Conservation (phyloP, 2,329 filamentous ascomycete genomes). For the Aspergillus vadensis region DNA sequence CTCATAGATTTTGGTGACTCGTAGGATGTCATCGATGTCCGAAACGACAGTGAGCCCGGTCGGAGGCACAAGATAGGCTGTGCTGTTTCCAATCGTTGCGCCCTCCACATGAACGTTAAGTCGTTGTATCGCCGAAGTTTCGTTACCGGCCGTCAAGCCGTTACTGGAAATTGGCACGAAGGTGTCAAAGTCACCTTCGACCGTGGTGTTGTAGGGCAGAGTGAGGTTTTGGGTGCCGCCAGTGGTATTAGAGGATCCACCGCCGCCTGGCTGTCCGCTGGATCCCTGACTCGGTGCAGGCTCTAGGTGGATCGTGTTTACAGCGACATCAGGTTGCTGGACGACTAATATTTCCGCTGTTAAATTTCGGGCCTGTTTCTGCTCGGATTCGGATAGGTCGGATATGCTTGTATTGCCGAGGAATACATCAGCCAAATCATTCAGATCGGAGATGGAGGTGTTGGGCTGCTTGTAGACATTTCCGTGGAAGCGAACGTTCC, state of each 20-base stretch:
- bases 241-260: neutral
- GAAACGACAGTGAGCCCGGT: slow-evolving; percentile 3
- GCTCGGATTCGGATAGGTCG: slow-evolving; percentile 1
- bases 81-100: neutral
- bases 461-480: slow-evolving; percentile 5
- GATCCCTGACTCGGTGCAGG: neutral
- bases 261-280: slow-evolving; percentile 1
- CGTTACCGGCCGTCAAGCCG: neutral
- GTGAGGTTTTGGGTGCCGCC: slow-evolving; percentile 1
- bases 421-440: neutral
- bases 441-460: slow-evolving; percentile 6
- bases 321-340: neutral
- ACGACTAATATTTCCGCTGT: neutral
- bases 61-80: neutral
- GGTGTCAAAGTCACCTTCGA: neutral
- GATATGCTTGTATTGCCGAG: neutral
- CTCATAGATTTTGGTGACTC: slow-evolving; percentile 5
- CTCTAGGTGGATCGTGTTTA: slow-evolving; percentile 1
- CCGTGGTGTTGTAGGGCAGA: neutral
- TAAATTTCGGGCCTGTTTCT: neutral
- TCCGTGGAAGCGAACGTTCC: slow-evolving; percentile 5
- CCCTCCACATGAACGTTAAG: neutral
- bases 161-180: neutral
- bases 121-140: neutral
- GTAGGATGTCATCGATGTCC: slow-evolving; percentile 3